Evolutionary conservation across 805 yeast genomes (phyloP).

Genomic region (Metschnikowia arizonensis): DNA sequence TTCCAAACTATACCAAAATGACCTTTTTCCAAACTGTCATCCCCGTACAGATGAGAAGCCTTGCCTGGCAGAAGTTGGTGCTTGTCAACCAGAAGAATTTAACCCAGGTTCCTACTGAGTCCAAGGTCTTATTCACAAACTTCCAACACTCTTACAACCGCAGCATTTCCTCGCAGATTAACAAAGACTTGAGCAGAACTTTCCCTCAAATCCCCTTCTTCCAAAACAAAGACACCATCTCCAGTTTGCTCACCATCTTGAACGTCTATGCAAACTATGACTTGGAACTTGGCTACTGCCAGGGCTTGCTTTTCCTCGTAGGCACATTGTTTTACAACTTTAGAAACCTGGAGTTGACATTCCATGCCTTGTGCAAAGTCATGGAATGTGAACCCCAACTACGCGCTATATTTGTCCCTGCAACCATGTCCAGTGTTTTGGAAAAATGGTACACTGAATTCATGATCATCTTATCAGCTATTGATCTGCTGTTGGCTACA

Average conservation of each 20-base stretch:
- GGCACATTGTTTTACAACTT: conserved; percentile 50
- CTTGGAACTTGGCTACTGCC: conserved; percentile 64
- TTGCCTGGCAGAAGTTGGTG: conserved; percentile 43
- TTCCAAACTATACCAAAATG: conserved; percentile 47
- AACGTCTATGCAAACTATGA: conserved; percentile 64
- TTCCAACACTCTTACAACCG: conserved; percentile 41
- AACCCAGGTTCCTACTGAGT: conserved; percentile 31
- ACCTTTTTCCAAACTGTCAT: conserved; percentile 42
- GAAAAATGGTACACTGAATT: conserved; percentile 52
- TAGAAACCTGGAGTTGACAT: conserved; percentile 38
- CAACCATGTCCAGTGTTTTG: conserved; percentile 53
- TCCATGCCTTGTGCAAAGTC: conserved; percentile 49
- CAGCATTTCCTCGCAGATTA: conserved; percentile 42
- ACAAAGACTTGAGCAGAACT: conserved; percentile 57
- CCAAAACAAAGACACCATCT: conserved; percentile 39
- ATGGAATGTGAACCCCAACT: conserved; percentile 54
- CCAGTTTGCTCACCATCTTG: conserved; percentile 48
- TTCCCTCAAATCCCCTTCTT: conserved; percentile 54
- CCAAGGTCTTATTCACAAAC: conserved; percentile 31
- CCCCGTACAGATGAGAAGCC: conserved; percentile 40
- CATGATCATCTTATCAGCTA: conserved; percentile 35
- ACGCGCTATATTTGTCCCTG: conserved; percentile 47
- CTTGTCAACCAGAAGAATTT: conserved; percentile 27
- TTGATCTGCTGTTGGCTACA: conserved; percentile 37
- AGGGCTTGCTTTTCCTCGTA: conserved; percentile 60